Evolutionary conservation across 2,329 filamentous ascomycete genomes (phyloP), one percentile per base, ranked within the genome.

Genomic region (Ambrosiella cleistominuta): DNA sequence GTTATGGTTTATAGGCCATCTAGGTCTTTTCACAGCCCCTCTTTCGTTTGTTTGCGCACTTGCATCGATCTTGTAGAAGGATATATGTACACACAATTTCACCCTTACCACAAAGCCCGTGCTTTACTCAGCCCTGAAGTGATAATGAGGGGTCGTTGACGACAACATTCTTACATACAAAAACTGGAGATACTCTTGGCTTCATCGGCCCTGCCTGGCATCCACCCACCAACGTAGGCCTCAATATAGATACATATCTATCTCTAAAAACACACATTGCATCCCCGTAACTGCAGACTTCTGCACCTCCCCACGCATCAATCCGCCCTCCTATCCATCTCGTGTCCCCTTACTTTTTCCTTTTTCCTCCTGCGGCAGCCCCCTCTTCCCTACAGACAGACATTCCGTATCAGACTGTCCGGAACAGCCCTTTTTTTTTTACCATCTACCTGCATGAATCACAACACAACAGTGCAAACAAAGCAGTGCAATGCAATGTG

Each of bases 401-500:
- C n/a, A 9, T 15, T 53, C 27, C 27, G 27, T 27, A 27, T 27
- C 27, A 27, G 27, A 27, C 27, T 27, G 27, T 27, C 27, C 3
- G 27, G 27, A 27, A 5, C 27, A 5, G 27, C 27, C 27, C 27
- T 27, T 27, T 27, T 19, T 27, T 27, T 27, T 27, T 27, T 27
- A 27, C 27, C 27, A 27, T 27, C 27, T 27, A 27, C 27, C 3
- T 39, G 51, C 51, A 54, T 38, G 38, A 37, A 54, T 13, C 51
- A 39, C 36, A 54, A 54, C 51, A 54, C 36, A 39, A 27, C 51
- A 54, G 36, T 42, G 37, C 13, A 54, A 40, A 54, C 36, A 54
- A 3, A 54, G 37, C 37, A 54, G 19, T 54, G 51, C 51, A 54
- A 37, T 39, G 51, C 51, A 54, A 54, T 54, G 51, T 54, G 36